These are phyloP conservation scores for Lactarius trivialis DNA, from an alignment of 768 basidiomycete species.

Conservation along the genomic window DNA sequence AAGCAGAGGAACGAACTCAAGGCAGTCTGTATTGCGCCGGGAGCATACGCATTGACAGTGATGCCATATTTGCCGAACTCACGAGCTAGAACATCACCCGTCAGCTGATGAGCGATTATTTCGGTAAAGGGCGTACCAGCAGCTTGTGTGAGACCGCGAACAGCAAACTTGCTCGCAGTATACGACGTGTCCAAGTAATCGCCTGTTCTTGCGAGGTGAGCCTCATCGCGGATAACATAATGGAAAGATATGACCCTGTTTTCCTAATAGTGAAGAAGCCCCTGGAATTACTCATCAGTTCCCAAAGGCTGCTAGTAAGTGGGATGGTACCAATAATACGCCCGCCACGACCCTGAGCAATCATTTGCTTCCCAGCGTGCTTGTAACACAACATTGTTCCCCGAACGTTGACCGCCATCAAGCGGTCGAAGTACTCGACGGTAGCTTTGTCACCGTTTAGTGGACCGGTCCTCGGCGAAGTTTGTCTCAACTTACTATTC, in stretches of 20 bases:
- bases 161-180: slow-evolving; percentile 24
- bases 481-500: background rate
- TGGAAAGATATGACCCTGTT: slow-evolving; percentile 6
- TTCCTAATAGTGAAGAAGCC: slow-evolving; percentile 13
- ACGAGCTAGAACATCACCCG: slow-evolving; percentile 5
- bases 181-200: slow-evolving; percentile 2
- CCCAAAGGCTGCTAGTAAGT: background rate
- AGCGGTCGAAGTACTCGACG: slow-evolving; percentile 3
- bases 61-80: slow-evolving; percentile 22
- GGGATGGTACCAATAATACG: slow-evolving; percentile 9
- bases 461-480: background rate
- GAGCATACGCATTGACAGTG: slow-evolving; percentile 27
- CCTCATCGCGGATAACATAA: background rate
- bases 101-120: background rate
- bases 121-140: slow-evolving; percentile 8
- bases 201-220: background rate
- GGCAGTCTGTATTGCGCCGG: slow-evolving; percentile 21
- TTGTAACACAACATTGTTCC: slow-evolving; percentile 26
- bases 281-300: slow-evolving; percentile 1
- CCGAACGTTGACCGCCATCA: slow-evolving; percentile 11
- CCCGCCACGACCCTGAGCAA: slow-evolving; percentile 21
- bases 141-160: slow-evolving; percentile 25
- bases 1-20: slow-evolving; percentile 18
- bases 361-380: slow-evolving; percentile 25
- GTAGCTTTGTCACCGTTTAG: background rate